Conservation (phyloP, 306 rosid species). For the Pyrus communis region DNA sequence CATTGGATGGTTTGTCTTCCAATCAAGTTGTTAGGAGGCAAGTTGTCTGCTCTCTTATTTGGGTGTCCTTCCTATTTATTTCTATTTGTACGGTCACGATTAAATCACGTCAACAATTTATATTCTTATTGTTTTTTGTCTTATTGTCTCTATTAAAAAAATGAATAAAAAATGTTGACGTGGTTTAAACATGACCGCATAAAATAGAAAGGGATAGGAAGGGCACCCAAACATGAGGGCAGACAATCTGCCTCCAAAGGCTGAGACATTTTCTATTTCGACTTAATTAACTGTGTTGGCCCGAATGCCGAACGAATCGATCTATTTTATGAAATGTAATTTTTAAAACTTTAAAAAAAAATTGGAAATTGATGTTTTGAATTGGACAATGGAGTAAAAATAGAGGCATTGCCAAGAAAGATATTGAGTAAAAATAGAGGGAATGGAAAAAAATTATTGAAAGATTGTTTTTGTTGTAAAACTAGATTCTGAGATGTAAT, state of each 20-base stretch:
- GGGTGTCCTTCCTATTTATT: no score
- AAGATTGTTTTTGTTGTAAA: not conserved
- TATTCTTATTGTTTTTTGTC: no score
- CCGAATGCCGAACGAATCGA: not conserved
- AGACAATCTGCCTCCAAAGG: not conserved
- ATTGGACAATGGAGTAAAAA: not conserved
- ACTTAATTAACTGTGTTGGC: not conserved
- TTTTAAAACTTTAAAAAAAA: not conserved
- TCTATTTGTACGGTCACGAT: no score
- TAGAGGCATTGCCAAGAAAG: not conserved
- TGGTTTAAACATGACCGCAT: no score
- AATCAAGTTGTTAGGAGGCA: not conserved
- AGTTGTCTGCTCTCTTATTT: no score
- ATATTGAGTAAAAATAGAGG: not conserved
- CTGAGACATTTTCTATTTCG: not conserved
- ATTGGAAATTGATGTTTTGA: not conserved
- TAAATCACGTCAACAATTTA: no score
- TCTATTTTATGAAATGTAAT: not conserved
- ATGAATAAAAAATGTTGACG: no score
- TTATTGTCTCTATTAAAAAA: no score
- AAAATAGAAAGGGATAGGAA: no score
- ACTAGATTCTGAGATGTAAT: not conserved
- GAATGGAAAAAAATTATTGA: not conserved
- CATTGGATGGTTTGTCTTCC: conserved; percentile 19
- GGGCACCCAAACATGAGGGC: no score